A percentile compares a stretch with the other conserved stretches of the same genome.
phyloP scores from a whole-genome alignment of 2,329 filamentous ascomycete genomes.

The Neospermospora avenae region DNA sequence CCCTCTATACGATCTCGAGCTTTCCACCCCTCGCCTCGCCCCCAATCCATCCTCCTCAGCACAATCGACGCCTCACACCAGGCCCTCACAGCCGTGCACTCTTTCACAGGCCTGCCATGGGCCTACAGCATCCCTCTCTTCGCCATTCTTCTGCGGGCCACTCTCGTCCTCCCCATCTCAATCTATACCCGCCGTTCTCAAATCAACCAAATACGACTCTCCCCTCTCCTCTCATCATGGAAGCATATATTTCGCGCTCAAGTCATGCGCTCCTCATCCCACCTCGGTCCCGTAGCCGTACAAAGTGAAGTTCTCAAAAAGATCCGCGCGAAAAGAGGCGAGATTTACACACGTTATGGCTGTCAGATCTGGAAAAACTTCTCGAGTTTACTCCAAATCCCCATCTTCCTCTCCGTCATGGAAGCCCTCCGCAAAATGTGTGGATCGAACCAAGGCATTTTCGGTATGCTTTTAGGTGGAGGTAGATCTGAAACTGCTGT shows the following conservation, averaged over 20 bases:
- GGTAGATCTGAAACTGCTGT: not conserved
- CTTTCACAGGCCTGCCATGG: conserved; percentile 49
- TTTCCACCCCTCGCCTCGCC: conserved; percentile 48
- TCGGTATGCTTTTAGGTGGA: conserved; percentile 35
- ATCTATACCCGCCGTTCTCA: conserved; percentile 40
- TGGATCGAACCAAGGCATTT: conserved; percentile 40
- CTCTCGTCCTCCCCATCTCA: conserved; percentile 46
- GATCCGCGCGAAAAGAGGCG: conserved; percentile 25
- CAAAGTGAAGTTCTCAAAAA: conserved; percentile 23
- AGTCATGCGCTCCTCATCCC: conserved; percentile 26
- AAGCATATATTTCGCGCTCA: conserved; percentile 29
- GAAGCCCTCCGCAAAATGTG: conserved; percentile 47
- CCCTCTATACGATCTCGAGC: too few relatives aligned
- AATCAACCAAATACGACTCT: conserved; percentile 41
- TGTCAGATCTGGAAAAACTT: conserved; percentile 36
- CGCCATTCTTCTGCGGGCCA: conserved; percentile 47
- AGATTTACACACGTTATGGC: conserved; percentile 37
- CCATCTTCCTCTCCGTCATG: conserved; percentile 45
- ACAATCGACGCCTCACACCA: conserved; percentile 40
- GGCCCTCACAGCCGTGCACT: conserved; percentile 49
- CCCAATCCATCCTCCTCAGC: conserved; percentile 38
- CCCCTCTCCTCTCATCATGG: conserved; percentile 43
- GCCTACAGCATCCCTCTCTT: conserved; percentile 51
- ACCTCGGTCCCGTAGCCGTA: conserved; percentile 24
- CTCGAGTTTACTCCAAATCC: conserved; percentile 40